A percentile compares a stretch with the other conserved stretches of the same genome.
Evolutionary conservation across 768 basidiomycete genomes (phyloP).

Genomic region (Jaapia argillacea): DNA sequence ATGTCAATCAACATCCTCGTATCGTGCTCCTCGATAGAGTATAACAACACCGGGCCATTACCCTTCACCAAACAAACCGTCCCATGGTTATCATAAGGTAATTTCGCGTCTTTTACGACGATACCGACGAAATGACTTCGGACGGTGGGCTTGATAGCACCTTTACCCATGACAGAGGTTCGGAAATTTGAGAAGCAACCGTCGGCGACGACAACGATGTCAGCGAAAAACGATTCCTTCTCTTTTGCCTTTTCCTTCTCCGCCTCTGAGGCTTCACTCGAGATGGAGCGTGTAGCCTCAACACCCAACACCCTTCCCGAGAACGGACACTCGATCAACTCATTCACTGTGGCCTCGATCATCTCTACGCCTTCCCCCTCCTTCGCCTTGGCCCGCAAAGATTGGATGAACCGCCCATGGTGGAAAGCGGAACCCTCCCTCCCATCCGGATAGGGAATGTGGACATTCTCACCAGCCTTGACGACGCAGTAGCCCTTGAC

Average conservation of each 20-base stretch:
- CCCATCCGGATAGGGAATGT: conserved; percentile 77
- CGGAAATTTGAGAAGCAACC: conserved; percentile 96
- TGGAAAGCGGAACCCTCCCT: conserved; percentile 83
- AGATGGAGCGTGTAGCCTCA: conserved; percentile 42
- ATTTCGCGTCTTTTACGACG: conserved; percentile 63
- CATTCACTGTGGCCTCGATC: conserved; percentile 77
- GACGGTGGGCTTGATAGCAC: conserved; percentile 38
- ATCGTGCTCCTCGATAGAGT: conserved; percentile 83
- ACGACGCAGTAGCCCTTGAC: conserved; percentile 83
- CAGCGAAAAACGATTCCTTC: conserved; percentile 54
- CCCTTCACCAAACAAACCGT: conserved; percentile 77
- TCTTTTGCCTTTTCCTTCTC: no score
- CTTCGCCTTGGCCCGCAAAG: conserved; percentile 57
- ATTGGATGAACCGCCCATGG: conserved; percentile 85
- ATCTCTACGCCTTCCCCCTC: conserved; percentile 60
- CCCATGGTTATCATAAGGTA: conserved; percentile 72
- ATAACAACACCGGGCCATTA: conserved; percentile 82
- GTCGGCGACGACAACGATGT: conserved; percentile 83
- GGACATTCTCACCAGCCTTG: conserved; percentile 55
- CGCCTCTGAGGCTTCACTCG: no score
- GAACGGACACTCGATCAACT: conserved; percentile 51
- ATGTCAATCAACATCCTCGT: conserved; percentile 93
- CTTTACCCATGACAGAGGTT: conserved; percentile 44
- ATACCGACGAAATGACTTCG: conserved; percentile 81
- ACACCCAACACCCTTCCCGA: conserved; percentile 57